Evolutionary conservation across 108 stramenopile genomes (phyloP).

Genomic region (Cyclotella choctawhatcheeana): DNA sequence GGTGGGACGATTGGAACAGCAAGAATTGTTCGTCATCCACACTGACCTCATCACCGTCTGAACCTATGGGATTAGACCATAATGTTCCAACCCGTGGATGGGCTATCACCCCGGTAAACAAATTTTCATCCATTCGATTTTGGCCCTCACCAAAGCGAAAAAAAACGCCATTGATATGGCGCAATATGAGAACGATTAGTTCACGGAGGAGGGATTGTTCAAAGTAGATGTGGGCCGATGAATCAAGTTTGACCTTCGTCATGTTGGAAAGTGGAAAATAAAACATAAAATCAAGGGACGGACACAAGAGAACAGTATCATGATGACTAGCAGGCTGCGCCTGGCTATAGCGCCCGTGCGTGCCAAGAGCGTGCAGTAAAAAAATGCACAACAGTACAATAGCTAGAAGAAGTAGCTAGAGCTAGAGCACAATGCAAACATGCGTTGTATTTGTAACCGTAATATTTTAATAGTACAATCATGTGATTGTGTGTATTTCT

Average conservation of each 20-base stretch:
- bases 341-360: too few species aligned
- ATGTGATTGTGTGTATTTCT: too few species aligned
- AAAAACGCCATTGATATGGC: slow-evolving; percentile 27
- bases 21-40: neutral
- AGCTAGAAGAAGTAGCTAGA: too few species aligned
- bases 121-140: neutral
- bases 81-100: slow-evolving; percentile 14
- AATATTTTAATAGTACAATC: too few species aligned
- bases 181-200: slow-evolving; percentile 41
- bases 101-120: slow-evolving; percentile 22
- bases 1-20: slow-evolving; percentile 24
- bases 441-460: too few species aligned
- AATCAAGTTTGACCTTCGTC: neutral
- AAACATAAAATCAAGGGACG: too few species aligned
- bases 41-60: slow-evolving; percentile 13
- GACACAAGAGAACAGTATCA: too few species aligned
- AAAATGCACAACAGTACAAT: too few species aligned
- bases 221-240: slow-evolving; percentile 13
- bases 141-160: slow-evolving; percentile 37
- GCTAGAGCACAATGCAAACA: too few species aligned
- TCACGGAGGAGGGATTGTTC: slow-evolving; percentile 41
- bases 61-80: neutral
- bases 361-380: too few species aligned
- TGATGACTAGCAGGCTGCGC: too few species aligned
- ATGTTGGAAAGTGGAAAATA: too few species aligned